Evolutionary conservation across 2,329 filamentous ascomycete genomes (phyloP).

Genomic region (Alternaria rosae): DNA sequence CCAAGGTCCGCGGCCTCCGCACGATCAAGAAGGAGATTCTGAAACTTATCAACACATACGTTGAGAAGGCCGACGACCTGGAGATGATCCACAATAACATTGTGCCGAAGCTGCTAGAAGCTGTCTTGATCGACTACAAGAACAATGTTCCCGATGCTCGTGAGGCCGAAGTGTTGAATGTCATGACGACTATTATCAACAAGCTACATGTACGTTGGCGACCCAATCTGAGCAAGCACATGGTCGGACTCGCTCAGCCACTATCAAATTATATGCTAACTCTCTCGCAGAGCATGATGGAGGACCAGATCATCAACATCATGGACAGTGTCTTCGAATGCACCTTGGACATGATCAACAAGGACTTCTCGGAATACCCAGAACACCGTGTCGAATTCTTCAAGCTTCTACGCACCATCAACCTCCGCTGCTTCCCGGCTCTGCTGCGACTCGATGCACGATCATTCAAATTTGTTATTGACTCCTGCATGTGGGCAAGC

Average conservation of each 20-base stretch:
- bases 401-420: conserved; percentile 94
- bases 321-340: conserved; percentile 99
- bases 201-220: conserved; percentile 88
- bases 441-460: conserved; percentile 92
- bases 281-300: conserved; percentile 79
- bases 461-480: conserved; percentile 99
- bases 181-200: conserved; percentile 96
- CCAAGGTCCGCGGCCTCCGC: conserved; percentile 89
- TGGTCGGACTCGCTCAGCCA: conserved; percentile 47
- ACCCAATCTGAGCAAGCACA: conserved; percentile 60
- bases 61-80: conserved; percentile 96
- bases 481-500: conserved; percentile 99
- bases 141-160: conserved; percentile 94
- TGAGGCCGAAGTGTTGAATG: conserved; percentile 94
- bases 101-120: conserved; percentile 93
- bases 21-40: conserved; percentile 99
- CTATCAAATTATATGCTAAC: conserved; percentile 27
- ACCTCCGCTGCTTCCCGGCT: conserved; percentile 94
- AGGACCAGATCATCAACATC: conserved; percentile 95
- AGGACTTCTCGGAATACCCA: conserved; percentile 98
- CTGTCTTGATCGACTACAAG: conserved; percentile 94
- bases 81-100: conserved; percentile 93
- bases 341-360: conserved; percentile 99
- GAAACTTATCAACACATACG: conserved; percentile 97
- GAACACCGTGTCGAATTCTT: conserved; percentile 99